Conservation (phyloP, 2,329 filamentous ascomycete genomes). For the Drechslerella coelobrocha region DNA sequence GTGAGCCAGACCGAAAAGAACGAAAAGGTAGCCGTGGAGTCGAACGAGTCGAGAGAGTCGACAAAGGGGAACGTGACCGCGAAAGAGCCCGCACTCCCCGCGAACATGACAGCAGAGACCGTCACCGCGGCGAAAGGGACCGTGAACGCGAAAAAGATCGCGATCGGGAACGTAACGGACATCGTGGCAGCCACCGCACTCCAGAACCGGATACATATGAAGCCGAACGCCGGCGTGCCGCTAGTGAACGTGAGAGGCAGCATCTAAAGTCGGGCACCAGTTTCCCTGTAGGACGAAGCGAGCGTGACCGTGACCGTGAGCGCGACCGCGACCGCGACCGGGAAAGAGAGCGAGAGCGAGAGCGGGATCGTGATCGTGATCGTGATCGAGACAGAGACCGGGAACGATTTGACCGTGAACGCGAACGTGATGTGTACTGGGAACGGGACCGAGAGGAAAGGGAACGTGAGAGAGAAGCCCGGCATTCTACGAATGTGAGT, state of each 20-base stretch:
- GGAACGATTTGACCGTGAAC: constrained; percentile 63
- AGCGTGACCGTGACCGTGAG: constrained; percentile 57
- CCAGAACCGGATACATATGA: constrained; percentile 95
- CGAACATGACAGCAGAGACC: constrained; percentile 49
- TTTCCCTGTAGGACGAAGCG: constrained; percentile 33
- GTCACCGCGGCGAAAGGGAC: constrained; percentile 47
- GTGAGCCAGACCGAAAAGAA: constrained; percentile 67
- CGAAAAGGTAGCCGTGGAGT: constrained; percentile 60
- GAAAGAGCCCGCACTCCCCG: constrained; percentile 45
- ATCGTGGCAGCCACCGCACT: constrained; percentile 66
- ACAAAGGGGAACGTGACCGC: constrained; percentile 46
- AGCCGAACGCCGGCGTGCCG: constrained; percentile 89
- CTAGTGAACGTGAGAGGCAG: constrained; percentile 90
- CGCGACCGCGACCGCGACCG: constrained; percentile 60
- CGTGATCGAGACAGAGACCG: constrained; percentile 68
- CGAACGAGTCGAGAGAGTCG: constrained; percentile 45
- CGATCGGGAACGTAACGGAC: constrained; percentile 53
- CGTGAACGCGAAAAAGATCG: constrained; percentile 52
- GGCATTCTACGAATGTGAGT: constrained; percentile 66
- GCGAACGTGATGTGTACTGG: constrained; percentile 54
- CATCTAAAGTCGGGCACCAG: constrained; percentile 72
- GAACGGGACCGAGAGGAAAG: constrained; percentile 56
- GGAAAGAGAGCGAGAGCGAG: constrained; percentile 57
- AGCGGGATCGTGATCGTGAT: constrained; percentile 59
- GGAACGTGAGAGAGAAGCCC: constrained; percentile 59